Evolutionary conservation across 1,284 basidiomycete species (phyloP), one percentile per base, ranked within the genome.

Genomic region (Tilletia caries): DNA sequence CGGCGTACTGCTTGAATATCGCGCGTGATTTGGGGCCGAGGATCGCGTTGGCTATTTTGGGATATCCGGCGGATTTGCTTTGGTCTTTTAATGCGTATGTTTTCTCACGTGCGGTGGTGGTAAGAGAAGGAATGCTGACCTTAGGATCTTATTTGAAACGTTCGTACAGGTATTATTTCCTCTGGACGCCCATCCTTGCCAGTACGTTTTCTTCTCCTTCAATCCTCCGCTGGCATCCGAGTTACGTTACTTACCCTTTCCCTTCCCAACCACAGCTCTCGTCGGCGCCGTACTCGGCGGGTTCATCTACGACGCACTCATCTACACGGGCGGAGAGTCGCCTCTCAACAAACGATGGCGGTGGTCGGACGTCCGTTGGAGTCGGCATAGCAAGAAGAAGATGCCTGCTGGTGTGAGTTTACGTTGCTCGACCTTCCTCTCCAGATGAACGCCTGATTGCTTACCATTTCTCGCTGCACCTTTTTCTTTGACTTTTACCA

Each of bases 321-420:
- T 72, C 65, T 72, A 72, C 71, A 64, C 50, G 20, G 71, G 71
- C 18, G 44, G 41, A n/a, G 71, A 72, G 27, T 68, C 70, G 50
- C 71, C 68, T n/a, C 46, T 73, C 46, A 73, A 73, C 58, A 65
- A 44, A 37, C 32, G 3, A n/a, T 66, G 58, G 58, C 27, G 32
- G 32, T 62, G 58, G 58, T 62, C 58, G 27, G 58, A 62, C 33
- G 58, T 62, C 18, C 58, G 58, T 10, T 62, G 58, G 58, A n/a
- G 29, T 33, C 58, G 32, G 58, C 58, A 62, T 23, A 62, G 58
- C 33, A 62, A 62, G 58, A 62, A 37, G 32, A 62, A 62, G 29
- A 20, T 62, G 32, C 58, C 58, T 37, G 58, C 58, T 20, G 58
- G 15, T 33, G 58, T 62, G 58, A 62, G 58, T 62, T 50, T n/a